phyloP scores from a whole-genome alignment of 345 rosid genomes.

The Aquilaria sinensis region DNA sequence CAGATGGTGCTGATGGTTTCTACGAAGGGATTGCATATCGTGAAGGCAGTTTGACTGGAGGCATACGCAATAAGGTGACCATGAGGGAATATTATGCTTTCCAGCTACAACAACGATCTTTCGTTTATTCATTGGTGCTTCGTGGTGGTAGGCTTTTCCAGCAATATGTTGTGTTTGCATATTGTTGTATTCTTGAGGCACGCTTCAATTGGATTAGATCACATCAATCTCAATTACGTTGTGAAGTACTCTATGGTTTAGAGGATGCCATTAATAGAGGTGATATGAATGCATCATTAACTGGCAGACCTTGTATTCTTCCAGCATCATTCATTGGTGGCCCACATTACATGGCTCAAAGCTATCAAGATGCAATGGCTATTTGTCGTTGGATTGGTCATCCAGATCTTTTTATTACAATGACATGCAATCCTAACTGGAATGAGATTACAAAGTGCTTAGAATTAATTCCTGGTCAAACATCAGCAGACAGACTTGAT shows the following conservation, averaged over 20 bases:
- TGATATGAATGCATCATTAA: background rate
- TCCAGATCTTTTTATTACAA: background rate
- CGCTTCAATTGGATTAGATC: too few relatives aligned
- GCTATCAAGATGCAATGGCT: background rate
- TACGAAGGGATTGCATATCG: too few relatives aligned
- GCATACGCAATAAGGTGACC: too few relatives aligned
- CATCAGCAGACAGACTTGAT: background rate
- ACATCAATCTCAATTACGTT: too few relatives aligned
- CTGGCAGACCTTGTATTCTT: background rate
- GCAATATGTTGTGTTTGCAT: too few relatives aligned
- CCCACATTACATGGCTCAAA: background rate
- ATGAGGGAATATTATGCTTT: too few relatives aligned
- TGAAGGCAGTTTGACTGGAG: too few relatives aligned
- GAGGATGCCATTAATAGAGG: background rate
- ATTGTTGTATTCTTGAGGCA: too few relatives aligned
- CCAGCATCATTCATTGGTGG: background rate
- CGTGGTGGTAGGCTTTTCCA: too few relatives aligned
- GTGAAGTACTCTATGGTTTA: background rate
- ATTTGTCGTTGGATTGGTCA: background rate
- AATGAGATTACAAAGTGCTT: background rate
- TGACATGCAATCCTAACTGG: background rate
- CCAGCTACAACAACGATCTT: too few relatives aligned
- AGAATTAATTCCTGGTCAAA: background rate
- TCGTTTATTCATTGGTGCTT: too few relatives aligned
- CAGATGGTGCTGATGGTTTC: too few relatives aligned